Evolutionary conservation across 371 early-diverging fungal genomes (phyloP).

Genomic region (Batkoa obscura): DNA sequence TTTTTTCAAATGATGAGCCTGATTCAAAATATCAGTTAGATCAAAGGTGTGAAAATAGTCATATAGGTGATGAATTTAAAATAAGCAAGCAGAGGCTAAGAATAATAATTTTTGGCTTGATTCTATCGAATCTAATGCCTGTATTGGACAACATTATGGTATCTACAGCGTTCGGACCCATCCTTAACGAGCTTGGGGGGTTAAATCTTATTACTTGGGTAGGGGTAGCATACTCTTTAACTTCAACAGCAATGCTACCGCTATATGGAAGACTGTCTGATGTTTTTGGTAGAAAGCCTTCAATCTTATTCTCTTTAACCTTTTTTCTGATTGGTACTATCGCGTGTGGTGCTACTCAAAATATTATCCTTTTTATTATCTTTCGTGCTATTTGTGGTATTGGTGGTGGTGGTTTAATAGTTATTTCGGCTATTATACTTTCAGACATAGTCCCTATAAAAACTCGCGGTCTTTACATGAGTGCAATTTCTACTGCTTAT

Average conservation of each 20-base stretch:
- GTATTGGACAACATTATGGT: slow-evolving; percentile 58
- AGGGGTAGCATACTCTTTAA: slow-evolving; percentile 29
- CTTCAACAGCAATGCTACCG: slow-evolving; percentile 30
- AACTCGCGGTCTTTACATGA: neutral
- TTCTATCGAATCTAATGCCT: slow-evolving; percentile 45
- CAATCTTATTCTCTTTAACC: slow-evolving; percentile 32
- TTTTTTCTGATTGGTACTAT: slow-evolving; percentile 40
- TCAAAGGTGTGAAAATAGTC: too few relatives aligned
- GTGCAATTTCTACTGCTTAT: slow-evolving; percentile 12
- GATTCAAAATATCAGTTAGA: too few relatives aligned
- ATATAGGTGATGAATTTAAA: too few relatives aligned
- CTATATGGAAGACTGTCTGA: slow-evolving; percentile 38
- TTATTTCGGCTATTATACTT: slow-evolving; percentile 26
- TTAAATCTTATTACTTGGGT: slow-evolving; percentile 41
- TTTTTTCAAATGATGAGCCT: too few relatives aligned
- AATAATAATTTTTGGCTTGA: slow-evolving; percentile 19
- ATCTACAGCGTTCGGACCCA: slow-evolving; percentile 49
- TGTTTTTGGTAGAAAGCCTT: slow-evolving; percentile 41
- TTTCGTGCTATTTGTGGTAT: slow-evolving; percentile 43
- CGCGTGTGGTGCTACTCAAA: slow-evolving; percentile 41
- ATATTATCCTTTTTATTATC: slow-evolving; percentile 40
- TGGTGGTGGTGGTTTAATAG: slow-evolving; percentile 35
- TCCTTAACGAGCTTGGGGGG: slow-evolving; percentile 43
- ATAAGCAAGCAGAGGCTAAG: neutral
- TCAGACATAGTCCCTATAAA: slow-evolving; percentile 7